Evolutionary conservation across 805 yeast species (phyloP).

Genomic region (Lipomyces kockii): DNA sequence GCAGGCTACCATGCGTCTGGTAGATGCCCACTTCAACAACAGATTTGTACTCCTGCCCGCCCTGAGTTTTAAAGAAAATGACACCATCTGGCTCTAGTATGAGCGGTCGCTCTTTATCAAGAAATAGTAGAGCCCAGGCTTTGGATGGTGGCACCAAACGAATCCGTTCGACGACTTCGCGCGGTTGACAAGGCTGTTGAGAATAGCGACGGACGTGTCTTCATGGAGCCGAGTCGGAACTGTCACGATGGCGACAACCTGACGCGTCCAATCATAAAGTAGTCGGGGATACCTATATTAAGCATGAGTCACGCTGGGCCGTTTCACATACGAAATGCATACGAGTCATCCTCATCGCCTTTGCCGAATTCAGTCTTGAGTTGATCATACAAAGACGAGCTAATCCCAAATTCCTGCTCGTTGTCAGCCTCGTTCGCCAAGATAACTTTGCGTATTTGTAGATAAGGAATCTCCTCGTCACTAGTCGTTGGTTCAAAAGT

Average conservation of each 20-base stretch:
- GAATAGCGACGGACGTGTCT: not conserved
- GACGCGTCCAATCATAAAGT: not conserved
- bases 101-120: not conserved
- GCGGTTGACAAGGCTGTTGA: not conserved
- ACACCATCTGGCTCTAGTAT: not conserved
- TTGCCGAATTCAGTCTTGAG: not conserved
- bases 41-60: not conserved
- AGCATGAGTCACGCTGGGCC: not conserved
- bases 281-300: not conserved
- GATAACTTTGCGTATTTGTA: not conserved
- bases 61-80: not conserved
- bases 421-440: not conserved
- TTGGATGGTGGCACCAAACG: not conserved
- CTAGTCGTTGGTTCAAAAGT: not conserved
- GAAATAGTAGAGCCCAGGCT: not conserved
- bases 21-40: not conserved
- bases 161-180: not conserved
- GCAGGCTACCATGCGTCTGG: not conserved
- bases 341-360: not conserved
- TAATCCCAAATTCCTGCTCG: not conserved
- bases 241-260: not conserved
- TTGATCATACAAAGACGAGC: not conserved
- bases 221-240: not conserved
- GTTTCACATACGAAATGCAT: not conserved
- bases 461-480: not conserved